Evolutionary conservation across 2,329 filamentous ascomycete species (phyloP).

Genomic region (Biscogniauxia sp.): DNA sequence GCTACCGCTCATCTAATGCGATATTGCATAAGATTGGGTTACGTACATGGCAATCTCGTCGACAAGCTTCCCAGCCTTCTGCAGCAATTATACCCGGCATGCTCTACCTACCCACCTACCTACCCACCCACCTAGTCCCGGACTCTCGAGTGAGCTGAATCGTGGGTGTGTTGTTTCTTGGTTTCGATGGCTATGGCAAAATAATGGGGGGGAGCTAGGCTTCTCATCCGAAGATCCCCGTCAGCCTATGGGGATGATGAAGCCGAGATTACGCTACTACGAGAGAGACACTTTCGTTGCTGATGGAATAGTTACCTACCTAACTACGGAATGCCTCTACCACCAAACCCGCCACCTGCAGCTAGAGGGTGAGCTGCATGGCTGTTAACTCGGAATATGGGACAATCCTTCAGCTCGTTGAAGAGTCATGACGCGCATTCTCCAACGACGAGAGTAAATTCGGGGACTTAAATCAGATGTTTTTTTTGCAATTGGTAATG

Average conservation of each 20-base stretch:
- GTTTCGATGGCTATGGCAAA: neutral
- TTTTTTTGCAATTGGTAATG: neutral
- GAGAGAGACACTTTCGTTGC: neutral
- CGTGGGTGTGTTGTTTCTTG: neutral
- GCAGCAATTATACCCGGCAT: neutral
- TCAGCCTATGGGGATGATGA: neutral
- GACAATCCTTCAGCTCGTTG: neutral
- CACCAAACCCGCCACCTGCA: constrained; percentile 9
- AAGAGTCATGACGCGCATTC: neutral
- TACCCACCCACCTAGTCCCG: neutral
- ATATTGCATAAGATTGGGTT: neutral
- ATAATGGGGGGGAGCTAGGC: neutral
- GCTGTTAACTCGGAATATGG: neutral
- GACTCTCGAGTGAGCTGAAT: neutral
- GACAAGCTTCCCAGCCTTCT: neutral
- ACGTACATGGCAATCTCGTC: neutral
- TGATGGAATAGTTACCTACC: too few species aligned
- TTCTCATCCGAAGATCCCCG: neutral
- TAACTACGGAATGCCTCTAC: constrained; percentile 1
- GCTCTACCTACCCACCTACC: neutral
- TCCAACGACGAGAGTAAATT: neutral
- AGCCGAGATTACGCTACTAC: neutral
- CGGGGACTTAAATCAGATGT: neutral
- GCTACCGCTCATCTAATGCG: neutral
- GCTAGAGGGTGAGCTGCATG: constrained; percentile 10